Percentiles rank a stretch among this genome's conserved stretches.
Evolutionary conservation across 2,329 filamentous ascomycete genomes (phyloP).

Genomic region (Stachybotrys elegans): DNA sequence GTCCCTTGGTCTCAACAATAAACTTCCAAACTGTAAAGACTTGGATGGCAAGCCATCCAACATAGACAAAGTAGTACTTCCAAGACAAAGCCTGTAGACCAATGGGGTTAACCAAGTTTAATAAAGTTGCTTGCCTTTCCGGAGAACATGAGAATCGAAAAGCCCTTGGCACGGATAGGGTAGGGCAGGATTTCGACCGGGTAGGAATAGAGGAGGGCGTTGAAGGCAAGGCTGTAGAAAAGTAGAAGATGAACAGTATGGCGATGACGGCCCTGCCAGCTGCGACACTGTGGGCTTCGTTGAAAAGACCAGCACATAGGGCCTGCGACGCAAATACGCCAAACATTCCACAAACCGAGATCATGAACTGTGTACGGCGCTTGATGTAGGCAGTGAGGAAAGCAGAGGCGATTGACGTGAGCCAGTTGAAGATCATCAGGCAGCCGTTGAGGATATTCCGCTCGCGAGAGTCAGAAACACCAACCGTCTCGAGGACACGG

Average conservation of each 20-base stretch:
- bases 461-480: constrained; percentile 17
- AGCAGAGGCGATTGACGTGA: constrained; percentile 18
- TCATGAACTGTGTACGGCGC: constrained; percentile 26
- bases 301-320: constrained; percentile 25
- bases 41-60: too few species aligned
- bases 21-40: too few species aligned
- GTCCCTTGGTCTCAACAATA: too few species aligned
- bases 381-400: constrained; percentile 21
- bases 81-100: too few species aligned
- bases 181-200: constrained; percentile 50
- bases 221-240: constrained; percentile 50
- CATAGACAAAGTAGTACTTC: too few species aligned
- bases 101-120: constrained; percentile 43
- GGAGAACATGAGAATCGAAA: constrained; percentile 24
- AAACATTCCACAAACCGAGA: constrained; percentile 21
- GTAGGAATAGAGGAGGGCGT: constrained; percentile 44
- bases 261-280: constrained; percentile 27
- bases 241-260: constrained; percentile 32
- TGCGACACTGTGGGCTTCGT: constrained; percentile 18
- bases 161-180: constrained; percentile 45
- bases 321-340: constrained; percentile 29
- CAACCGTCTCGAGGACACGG: constrained; percentile 13
- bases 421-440: constrained; percentile 23
- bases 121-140: constrained; percentile 24
- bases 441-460: constrained; percentile 22